A percentile compares a stretch with the other conserved stretches of the same genome.
Conservation (phyloP, 1,284 basidiomycete genomes). For the Cerioporus squamosus region DNA sequence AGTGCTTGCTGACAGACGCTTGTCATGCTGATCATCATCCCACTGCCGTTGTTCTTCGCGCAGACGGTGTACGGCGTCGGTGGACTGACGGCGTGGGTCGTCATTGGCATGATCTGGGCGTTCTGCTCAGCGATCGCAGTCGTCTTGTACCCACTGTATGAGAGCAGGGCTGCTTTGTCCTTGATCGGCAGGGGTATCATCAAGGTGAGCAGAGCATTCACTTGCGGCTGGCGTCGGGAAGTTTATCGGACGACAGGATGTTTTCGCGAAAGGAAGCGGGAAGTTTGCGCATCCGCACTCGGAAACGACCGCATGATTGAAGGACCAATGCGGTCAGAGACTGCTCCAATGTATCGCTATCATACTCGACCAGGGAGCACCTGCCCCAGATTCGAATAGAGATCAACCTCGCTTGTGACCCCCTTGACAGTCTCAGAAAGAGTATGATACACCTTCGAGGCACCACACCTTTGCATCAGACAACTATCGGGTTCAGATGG, state of each 20-base stretch:
- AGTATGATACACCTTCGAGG: too few relatives aligned
- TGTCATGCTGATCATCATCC: constrained; percentile 73
- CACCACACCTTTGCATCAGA: too few relatives aligned
- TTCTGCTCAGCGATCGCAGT: constrained; percentile 78
- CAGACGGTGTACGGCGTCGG: constrained; percentile 68
- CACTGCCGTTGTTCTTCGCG: constrained; percentile 84
- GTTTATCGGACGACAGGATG: constrained; percentile 11
- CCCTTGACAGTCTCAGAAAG: too few relatives aligned
- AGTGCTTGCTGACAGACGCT: constrained; percentile 63
- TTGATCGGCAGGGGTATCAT: constrained; percentile 65
- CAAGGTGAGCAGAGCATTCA: constrained; percentile 48
- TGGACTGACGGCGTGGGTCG: constrained; percentile 78
- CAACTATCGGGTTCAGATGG: too few relatives aligned
- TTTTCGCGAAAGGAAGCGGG: constrained; percentile 55
- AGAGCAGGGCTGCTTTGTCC: constrained; percentile 71
- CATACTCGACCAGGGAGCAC: too few relatives aligned
- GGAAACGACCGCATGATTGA: neutral
- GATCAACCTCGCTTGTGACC: too few relatives aligned
- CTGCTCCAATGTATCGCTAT: too few relatives aligned
- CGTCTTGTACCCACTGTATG: constrained; percentile 85
- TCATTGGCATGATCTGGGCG: constrained; percentile 84
- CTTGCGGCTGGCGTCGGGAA: too few relatives aligned
- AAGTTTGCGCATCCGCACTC: constrained; percentile 36
- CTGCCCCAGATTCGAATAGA: too few relatives aligned
- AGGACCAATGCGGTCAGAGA: too few relatives aligned